Evolutionary conservation across 1,284 basidiomycete species (phyloP), one percentile per base, ranked within the genome.

Genomic region (Ceratobasidium sp.): DNA sequence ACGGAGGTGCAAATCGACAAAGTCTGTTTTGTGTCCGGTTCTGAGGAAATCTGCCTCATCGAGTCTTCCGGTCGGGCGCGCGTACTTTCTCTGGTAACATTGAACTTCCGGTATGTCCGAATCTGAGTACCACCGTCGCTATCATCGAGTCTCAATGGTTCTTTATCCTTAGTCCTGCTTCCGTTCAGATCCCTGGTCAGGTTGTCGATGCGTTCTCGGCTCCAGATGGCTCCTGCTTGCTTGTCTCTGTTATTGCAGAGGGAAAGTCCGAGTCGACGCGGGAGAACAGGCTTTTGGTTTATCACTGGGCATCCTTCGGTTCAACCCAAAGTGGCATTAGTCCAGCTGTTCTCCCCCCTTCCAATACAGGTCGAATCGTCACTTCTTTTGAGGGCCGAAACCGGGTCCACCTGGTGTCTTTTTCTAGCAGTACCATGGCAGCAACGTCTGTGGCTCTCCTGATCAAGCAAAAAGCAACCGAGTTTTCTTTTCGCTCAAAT

Each of bases 241-340:
- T 69, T 4, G 41, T 56, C 6, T 50, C 52, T 4, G 52, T 66
- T 30, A 36, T 29, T n/a, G n/a, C n/a, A n/a, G n/a, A n/a, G 1
- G 21, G 8, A n/a, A n/a, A 66, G n/a, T 11, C n/a, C 4, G 23
- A 33, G n/a, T 7, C 53, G 1, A 3, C 57, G 9, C 25, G 19
- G 36, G 39, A 60, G 36, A 23, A 54, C 1, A 60, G 41, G 25
- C 69, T 83, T 9, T 75, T 75, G 2, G 80, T 81, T 4, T 84
- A 82, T 72, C 85, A 87, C 69, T 84, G 83, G 82, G 77, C 76
- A 1, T 84, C 82, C 0, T 85, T 87, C 72, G 85, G 85, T 1
- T 81, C 82, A 0, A 79, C 69, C 19, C 25, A 78, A 0, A 74
- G 76, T 13, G 84, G 84, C 9, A 78, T 82, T n/a, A 49, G 71